Base-by-base conservation (phyloP, 2,329 filamentous ascomycete species). In the Gliomastix tumulicola region DNA sequence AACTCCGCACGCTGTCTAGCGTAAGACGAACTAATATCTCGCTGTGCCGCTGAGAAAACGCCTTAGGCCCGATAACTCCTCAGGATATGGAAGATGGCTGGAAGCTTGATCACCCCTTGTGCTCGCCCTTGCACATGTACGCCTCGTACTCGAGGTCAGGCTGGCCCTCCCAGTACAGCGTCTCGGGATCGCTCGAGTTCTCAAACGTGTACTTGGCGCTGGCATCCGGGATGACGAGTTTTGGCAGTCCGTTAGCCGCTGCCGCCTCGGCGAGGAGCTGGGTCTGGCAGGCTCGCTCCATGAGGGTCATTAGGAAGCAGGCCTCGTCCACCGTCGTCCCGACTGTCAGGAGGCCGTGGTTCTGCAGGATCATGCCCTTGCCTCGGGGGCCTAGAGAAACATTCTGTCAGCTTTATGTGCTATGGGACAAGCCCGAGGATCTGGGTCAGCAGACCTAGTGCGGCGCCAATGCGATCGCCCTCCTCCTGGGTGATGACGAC, bases 281-380 rank as follows among this genome's bases (percentile, higher is more conserved):
- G 13, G 52, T 38, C 10, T 76, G 69, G 50, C 82, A 87, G 10
- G 70, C 75, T 21, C 76, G 68, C 54, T 87, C 82, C 59, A 85
- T 68, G 6, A 79, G 62, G 0, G 75, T 78, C 53, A 82, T 85
- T 38, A 84, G 55, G 53, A 78, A 86, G 0, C 80, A 80, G 0
- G 83, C 82, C 56, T 87, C 83, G 45, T 87, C 83, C 3, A 88
- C 82, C 0, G 81, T 87, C 5, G 54, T 49, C 0, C 83, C 83
- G 0, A 84, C 80, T 0, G 81, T 86, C 34, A 87, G 48, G 11
- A 88, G 57, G 0, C 83, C 83, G 47, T 87, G 83, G 51, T 87
- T 88, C 39, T 78, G 65, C 32, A 87, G 57, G 22, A 86, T 81
- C 45, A 76, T 66, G 2, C 69, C 79, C 51, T 71, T 82, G 41